A percentile compares a stretch with the other conserved stretches of the same genome.
Evolutionary conservation across 2,329 filamentous ascomycete species (phyloP).

Genomic region (Diaporthe sp.): DNA sequence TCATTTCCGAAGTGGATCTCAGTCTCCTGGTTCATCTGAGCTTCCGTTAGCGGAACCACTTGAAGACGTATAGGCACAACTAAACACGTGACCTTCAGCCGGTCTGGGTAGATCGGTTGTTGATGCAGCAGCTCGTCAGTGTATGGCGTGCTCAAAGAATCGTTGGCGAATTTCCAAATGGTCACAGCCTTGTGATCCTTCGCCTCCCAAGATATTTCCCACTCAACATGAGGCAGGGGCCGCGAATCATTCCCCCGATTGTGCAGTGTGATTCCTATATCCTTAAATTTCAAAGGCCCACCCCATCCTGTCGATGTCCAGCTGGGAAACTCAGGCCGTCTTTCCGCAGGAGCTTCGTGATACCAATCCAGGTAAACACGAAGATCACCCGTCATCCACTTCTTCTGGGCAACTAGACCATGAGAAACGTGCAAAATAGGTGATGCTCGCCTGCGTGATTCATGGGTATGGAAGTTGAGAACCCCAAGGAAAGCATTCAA

Average conservation of each 20-base stretch:
- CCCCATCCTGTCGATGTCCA: not conserved
- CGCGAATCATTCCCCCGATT: not conserved
- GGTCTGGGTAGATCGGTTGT: not conserved
- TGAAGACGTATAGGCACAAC: not conserved
- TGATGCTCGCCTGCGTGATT: not conserved
- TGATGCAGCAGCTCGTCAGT: not conserved
- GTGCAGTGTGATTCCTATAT: conserved; percentile 41
- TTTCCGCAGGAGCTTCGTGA: not conserved
- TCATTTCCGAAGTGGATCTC: not conserved
- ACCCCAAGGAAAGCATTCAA: not conserved
- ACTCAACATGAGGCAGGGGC: not conserved
- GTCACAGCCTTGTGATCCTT: not conserved
- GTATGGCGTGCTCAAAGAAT: not conserved
- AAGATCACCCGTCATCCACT: accelerated
- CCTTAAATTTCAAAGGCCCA: not conserved
- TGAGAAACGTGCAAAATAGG: not conserved
- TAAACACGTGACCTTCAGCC: not conserved
- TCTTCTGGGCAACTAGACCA: not conserved
- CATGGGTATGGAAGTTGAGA: not conserved
- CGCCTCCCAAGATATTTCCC: not conserved
- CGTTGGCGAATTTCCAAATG: not conserved
- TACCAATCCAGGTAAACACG: not conserved
- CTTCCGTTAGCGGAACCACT: not conserved
- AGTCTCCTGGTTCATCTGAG: not conserved
- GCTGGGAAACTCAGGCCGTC: not conserved